Percentiles rank a stretch among this genome's conserved stretches.
These are phyloP conservation scores for Bolboschoenoplectus hybrid DNA, from an alignment of 202 grass and related monocot species.

Conservation along the genomic window DNA sequence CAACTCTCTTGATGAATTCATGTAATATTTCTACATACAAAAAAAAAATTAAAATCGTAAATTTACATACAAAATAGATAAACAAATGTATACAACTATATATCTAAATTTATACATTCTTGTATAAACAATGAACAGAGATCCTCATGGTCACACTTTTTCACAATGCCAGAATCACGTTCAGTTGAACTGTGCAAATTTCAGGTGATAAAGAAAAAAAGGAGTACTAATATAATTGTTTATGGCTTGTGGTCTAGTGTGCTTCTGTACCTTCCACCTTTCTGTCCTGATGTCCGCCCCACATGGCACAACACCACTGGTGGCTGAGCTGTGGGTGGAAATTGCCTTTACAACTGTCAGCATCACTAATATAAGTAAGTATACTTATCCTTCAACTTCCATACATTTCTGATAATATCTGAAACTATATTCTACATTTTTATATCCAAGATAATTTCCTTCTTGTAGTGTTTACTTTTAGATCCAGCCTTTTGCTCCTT, in stretches of 20 bases:
- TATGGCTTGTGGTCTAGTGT: slow-evolving; percentile 7
- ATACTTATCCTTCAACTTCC: slow-evolving; percentile 1
- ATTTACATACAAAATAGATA: slow-evolving; percentile 31
- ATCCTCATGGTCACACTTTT: background rate
- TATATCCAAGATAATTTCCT: background rate
- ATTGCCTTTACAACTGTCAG: slow-evolving; percentile 9
- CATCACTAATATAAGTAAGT: background rate
- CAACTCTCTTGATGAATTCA: slow-evolving; percentile 96
- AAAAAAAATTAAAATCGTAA: slow-evolving; percentile 41
- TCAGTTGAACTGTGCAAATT: background rate
- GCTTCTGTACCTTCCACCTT: slow-evolving; percentile 22
- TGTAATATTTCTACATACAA: slow-evolving; percentile 90
- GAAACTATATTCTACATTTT: slow-evolving; percentile 20
- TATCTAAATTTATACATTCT: background rate
- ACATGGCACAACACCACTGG: background rate
- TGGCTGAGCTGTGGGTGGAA: background rate
- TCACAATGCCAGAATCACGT: background rate
- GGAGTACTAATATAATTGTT: background rate
- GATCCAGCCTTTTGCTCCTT: slow-evolving; percentile 6
- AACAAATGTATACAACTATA: slow-evolving; percentile 13
- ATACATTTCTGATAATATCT: slow-evolving; percentile 26
- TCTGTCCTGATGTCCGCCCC: background rate
- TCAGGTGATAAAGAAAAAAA: background rate
- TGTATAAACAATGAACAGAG: background rate
- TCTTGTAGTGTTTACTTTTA: background rate